Evolutionary conservation across 768 basidiomycete species (phyloP).

Genomic region (Mycena polygramma): DNA sequence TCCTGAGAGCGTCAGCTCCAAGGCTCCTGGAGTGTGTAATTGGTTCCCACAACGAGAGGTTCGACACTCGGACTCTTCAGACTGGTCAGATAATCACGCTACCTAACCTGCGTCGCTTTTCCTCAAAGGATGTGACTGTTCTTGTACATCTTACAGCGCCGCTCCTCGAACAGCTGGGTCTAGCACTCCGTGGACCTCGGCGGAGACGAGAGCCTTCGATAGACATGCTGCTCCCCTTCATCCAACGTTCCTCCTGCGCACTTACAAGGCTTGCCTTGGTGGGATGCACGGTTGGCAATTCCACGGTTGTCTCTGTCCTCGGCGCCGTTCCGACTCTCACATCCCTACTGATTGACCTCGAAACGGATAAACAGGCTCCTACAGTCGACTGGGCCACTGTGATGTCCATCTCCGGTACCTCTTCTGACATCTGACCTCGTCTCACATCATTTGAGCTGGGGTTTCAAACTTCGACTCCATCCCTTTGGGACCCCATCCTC

Average conservation of each 20-base stretch:
- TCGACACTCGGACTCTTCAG: neutral
- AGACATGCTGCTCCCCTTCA: neutral
- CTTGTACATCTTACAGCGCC: neutral
- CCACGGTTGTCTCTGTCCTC: neutral
- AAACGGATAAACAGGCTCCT: neutral
- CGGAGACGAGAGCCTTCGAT: no score
- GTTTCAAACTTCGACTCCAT: neutral
- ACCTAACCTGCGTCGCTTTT: neutral
- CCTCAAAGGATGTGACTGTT: neutral
- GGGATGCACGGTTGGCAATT: neutral
- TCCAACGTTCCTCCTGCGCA: neutral
- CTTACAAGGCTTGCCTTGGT: neutral
- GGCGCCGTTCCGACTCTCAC: neutral
- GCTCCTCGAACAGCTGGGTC: neutral
- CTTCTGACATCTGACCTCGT: neutral
- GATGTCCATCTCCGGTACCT: neutral
- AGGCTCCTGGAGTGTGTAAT: neutral
- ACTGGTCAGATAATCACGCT: neutral
- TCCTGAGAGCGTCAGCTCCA: neutral
- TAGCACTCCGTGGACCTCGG: neutral
- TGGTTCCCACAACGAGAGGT: neutral
- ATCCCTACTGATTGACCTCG: neutral
- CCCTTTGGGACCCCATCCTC: neutral
- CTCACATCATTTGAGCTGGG: neutral
- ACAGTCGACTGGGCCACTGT: neutral